Evolutionary conservation across 1,284 basidiomycete species (phyloP).

Genomic region (Phylloporus gajari): DNA sequence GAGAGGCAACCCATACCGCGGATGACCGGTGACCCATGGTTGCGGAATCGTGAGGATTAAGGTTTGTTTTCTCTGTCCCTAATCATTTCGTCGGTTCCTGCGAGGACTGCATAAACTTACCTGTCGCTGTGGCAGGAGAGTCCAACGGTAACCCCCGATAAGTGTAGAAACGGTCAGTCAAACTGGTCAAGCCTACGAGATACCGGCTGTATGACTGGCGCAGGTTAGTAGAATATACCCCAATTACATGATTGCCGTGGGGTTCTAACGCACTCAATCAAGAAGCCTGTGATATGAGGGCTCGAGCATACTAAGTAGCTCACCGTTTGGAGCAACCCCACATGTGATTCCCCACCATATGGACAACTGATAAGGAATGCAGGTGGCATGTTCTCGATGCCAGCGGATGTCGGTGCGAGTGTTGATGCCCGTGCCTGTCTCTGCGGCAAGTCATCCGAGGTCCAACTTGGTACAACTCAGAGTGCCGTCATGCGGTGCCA

Average conservation of each 20-base stretch:
- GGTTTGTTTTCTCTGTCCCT: background rate
- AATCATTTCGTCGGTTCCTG: no score
- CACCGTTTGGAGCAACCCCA: background rate
- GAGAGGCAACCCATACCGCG: background rate
- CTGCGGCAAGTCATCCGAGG: no score
- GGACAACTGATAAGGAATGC: background rate
- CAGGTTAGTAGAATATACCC: background rate
- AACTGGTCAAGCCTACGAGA: no score
- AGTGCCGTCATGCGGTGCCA: no score
- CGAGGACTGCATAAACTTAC: no score
- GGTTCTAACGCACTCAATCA: no score
- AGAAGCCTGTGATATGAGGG: no score
- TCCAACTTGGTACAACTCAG: no score
- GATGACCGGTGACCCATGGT: background rate
- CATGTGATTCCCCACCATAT: slow-evolving; percentile 9
- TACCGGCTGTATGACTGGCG: background rate
- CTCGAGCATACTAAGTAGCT: background rate
- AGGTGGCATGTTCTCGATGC: slow-evolving; percentile 2
- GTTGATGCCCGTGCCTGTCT: no score
- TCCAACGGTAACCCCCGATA: background rate
- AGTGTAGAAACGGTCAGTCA: no score
- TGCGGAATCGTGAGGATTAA: background rate
- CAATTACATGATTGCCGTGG: no score
- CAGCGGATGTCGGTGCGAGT: slow-evolving; percentile 6
- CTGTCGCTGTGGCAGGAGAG: no score